phyloP scores from a whole-genome alignment of 805 yeast species.

The Sungouiozyma intestinalis region DNA sequence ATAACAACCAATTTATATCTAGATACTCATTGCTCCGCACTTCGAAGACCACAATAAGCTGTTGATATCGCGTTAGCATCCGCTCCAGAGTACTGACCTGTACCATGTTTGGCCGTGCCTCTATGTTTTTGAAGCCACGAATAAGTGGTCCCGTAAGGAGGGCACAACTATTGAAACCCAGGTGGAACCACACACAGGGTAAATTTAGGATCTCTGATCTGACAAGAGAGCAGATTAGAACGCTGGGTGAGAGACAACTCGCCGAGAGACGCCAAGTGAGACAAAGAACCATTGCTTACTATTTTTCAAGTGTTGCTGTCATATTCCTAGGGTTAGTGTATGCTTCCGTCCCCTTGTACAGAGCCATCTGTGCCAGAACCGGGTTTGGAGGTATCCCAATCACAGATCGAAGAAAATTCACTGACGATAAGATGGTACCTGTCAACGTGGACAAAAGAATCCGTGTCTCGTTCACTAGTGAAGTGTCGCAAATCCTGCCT shows the following conservation, averaged over 20 bases:
- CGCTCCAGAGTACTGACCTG: too few species aligned
- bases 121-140: neutral
- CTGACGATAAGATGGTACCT: conserved; percentile 80
- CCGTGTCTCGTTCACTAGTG: conserved; percentile 80
- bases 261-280: conserved; percentile 23
- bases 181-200: neutral
- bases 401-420: conserved; percentile 69
- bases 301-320: conserved; percentile 57
- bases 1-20: too few species aligned
- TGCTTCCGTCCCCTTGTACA: conserved; percentile 85
- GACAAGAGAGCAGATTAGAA: conserved; percentile 18
- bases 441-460: conserved; percentile 78
- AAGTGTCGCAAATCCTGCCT: conserved; percentile 80
- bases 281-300: conserved; percentile 51
- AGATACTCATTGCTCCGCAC: too few species aligned
- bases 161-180: neutral
- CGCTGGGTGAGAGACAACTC: conserved; percentile 14
- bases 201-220: conserved; percentile 16
- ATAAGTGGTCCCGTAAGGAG: neutral
- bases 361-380: conserved; percentile 86
- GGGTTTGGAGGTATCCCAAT: conserved; percentile 96
- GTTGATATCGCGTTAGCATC: too few species aligned
- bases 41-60: too few species aligned
- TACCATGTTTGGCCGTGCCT: neutral
- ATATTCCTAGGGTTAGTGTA: conserved; percentile 69